These are phyloP conservation scores for Phycomyces blakesleeanus DNA, from an alignment of 192 early-diverging fungal genomes.

Conservation along the genomic window DNA sequence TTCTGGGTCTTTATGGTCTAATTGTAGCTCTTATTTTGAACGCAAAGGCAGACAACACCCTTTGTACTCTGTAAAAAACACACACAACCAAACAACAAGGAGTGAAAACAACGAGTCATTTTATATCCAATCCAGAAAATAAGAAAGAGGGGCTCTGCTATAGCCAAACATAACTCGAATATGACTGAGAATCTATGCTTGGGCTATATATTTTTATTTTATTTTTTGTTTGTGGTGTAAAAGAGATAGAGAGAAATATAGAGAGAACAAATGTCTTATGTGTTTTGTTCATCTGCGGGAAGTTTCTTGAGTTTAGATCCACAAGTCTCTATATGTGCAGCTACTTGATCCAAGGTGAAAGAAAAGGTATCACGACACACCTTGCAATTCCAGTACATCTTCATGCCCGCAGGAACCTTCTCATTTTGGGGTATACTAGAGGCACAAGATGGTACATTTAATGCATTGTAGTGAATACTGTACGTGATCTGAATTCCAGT, in stretches of 20 bases:
- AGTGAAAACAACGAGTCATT: no score
- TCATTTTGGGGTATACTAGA: constrained; percentile 13
- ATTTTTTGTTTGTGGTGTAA: no score
- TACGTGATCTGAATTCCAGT: constrained; percentile 28
- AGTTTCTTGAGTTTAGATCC: no score
- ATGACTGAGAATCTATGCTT: no score
- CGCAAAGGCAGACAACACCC: constrained; percentile 56
- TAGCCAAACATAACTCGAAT: no score
- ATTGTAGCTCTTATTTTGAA: constrained; percentile 86
- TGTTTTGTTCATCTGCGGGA: no score
- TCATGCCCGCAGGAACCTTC: background rate
- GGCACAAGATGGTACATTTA: constrained; percentile 23
- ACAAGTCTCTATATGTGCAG: no score
- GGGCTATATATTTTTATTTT: no score
- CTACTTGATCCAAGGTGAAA: constrained; percentile 20
- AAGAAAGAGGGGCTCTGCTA: no score
- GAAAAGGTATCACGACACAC: constrained; percentile 21
- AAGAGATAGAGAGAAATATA: no score
- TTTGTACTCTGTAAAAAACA: constrained; percentile 3
- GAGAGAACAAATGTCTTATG: no score
- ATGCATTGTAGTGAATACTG: constrained; percentile 21
- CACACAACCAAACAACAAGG: background rate
- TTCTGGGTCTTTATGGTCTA: constrained; percentile 81
- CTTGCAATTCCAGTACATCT: constrained; percentile 28
- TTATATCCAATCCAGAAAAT: no score